Evolutionary conservation across 257 asterid species (phyloP).

Genomic region (Solanum lycopersicoides): DNA sequence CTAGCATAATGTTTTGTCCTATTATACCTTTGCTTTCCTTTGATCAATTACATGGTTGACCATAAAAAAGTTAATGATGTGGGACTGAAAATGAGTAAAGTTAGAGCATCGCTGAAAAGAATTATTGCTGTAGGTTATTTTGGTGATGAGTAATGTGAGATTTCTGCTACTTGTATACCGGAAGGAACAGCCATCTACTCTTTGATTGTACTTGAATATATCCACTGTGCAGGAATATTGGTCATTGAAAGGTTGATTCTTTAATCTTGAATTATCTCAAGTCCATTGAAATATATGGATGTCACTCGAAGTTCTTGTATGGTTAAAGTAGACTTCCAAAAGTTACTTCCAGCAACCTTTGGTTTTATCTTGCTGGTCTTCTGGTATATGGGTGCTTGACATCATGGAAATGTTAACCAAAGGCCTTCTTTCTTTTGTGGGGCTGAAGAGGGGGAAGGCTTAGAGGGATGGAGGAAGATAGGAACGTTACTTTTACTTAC

Average conservation of each 20-base stretch:
- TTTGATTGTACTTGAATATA: not conserved
- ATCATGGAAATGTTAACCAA: not conserved
- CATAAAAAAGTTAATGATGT: not conserved
- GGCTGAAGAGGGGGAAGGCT: not conserved
- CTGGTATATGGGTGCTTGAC: not conserved
- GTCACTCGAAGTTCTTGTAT: not conserved
- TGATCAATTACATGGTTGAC: not conserved
- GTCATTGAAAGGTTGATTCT: not conserved
- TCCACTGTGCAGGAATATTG: not conserved
- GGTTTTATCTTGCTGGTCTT: not conserved
- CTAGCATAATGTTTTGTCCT: not conserved
- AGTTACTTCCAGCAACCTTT: not conserved
- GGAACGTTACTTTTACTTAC: not conserved
- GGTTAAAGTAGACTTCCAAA: not conserved
- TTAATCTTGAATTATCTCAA: not conserved
- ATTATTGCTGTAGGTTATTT: not conserved
- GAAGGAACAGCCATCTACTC: not conserved
- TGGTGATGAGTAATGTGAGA: not conserved
- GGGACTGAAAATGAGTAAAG: not conserved
- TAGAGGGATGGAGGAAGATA: not conserved
- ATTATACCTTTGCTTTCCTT: not conserved
- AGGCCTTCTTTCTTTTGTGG: not conserved
- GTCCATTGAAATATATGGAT: not conserved
- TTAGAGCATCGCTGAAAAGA: not conserved
- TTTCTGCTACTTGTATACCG: not conserved